phyloP scores from a whole-genome alignment of 371 early-diverging fungal genomes.

The Mortierella sp. region DNA sequence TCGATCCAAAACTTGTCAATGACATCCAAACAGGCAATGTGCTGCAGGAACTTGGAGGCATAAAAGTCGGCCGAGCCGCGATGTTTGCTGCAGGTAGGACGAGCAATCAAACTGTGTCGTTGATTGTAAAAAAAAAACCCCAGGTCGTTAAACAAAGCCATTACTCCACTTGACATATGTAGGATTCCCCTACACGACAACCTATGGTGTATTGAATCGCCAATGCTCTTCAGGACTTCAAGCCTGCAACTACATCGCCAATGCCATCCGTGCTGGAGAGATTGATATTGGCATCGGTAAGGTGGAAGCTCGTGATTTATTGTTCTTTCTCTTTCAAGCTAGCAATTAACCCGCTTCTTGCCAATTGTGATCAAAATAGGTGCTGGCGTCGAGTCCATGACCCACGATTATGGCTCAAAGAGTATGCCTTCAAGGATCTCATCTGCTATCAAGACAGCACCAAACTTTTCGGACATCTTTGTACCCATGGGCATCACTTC shows the following conservation, averaged over 20 bases:
- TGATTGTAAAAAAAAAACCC: no score
- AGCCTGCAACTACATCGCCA: slow-evolving; percentile 50
- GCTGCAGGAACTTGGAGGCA: slow-evolving; percentile 47
- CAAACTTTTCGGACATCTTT: slow-evolving; percentile 81
- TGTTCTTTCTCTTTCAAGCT: no score
- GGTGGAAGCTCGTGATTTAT: no score
- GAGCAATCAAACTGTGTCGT: background rate
- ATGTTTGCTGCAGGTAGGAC: slow-evolving; percentile 46
- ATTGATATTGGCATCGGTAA: slow-evolving; percentile 54
- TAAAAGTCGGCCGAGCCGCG: slow-evolving; percentile 51
- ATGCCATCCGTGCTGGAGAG: slow-evolving; percentile 54
- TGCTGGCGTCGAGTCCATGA: slow-evolving; percentile 56
- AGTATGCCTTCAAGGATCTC: slow-evolving; percentile 66
- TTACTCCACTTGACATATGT: background rate
- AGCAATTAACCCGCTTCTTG: no score
- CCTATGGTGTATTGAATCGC: slow-evolving; percentile 45
- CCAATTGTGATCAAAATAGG: slow-evolving; percentile 17
- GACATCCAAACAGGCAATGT: slow-evolving; percentile 55
- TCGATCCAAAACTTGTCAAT: slow-evolving; percentile 49
- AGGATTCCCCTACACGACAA: slow-evolving; percentile 52
- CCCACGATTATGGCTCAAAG: slow-evolving; percentile 46
- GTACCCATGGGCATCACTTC: slow-evolving; percentile 94
- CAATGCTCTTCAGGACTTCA: slow-evolving; percentile 56
- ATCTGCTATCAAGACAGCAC: slow-evolving; percentile 72
- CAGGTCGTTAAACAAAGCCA: no score